These are phyloP conservation scores for Hypholoma sublateritium DNA, from an alignment of 768 basidiomycete species.

Conservation along the genomic window DNA sequence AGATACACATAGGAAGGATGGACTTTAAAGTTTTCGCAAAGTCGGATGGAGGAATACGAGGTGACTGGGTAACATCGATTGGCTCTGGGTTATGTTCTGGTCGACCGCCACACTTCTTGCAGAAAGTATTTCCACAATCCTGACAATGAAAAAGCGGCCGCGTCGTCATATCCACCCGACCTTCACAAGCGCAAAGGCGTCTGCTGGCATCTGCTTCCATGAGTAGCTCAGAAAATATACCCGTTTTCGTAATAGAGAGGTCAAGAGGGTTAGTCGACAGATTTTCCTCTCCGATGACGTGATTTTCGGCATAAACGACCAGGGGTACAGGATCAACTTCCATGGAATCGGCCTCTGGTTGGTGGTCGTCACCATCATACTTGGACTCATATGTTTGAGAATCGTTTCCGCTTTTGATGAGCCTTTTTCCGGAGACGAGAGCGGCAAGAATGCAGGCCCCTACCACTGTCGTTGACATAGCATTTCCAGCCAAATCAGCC, in stretches of 20 bases:
- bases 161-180: slow-evolving; percentile 73
- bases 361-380: slow-evolving; percentile 35
- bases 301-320: slow-evolving; percentile 34
- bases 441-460: slow-evolving; percentile 87
- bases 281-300: slow-evolving; percentile 72
- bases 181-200: slow-evolving; percentile 90
- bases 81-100: slow-evolving; percentile 79
- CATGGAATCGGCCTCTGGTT: slow-evolving; percentile 40
- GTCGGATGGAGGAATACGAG: slow-evolving; percentile 67
- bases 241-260: slow-evolving; percentile 52
- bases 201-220: slow-evolving; percentile 64
- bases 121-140: slow-evolving; percentile 79
- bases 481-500: slow-evolving; percentile 93
- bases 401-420: slow-evolving; percentile 69
- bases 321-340: slow-evolving; percentile 40
- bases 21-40: slow-evolving; percentile 82
- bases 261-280: slow-evolving; percentile 67
- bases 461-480: slow-evolving; percentile 97
- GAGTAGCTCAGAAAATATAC: slow-evolving; percentile 56
- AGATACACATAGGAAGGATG: slow-evolving; percentile 83
- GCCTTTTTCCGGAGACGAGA: slow-evolving; percentile 61
- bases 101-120: slow-evolving; percentile 84
- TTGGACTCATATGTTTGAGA: slow-evolving; percentile 68
- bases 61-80: slow-evolving; percentile 49
- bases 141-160: slow-evolving; percentile 64